Conservation (phyloP, 371 early-diverging fungal genomes). For the Mortierella sp. region DNA sequence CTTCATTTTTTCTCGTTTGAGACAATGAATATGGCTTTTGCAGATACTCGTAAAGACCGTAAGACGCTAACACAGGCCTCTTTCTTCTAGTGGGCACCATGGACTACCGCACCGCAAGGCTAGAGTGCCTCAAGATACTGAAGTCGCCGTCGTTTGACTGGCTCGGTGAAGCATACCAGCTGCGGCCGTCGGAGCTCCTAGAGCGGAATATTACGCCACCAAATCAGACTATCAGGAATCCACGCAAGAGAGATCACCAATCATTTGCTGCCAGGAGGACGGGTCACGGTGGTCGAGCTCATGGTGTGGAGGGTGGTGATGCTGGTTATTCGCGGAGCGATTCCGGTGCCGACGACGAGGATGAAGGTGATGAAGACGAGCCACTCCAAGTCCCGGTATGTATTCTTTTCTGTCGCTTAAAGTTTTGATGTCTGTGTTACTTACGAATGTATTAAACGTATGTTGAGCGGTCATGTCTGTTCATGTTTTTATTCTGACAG, state of each 20-base stretch:
- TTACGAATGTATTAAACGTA: not conserved
- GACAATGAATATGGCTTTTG: not conserved
- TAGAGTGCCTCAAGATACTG: conserved; percentile 20
- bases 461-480: not conserved
- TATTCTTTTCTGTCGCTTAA: not conserved
- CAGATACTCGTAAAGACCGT: no score
- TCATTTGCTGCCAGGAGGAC: not conserved
- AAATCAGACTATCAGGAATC: not conserved
- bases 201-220: not conserved
- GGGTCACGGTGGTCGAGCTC: not conserved
- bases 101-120: conserved; percentile 3
- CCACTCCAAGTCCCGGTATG: not conserved
- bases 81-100: not conserved
- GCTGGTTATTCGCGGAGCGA: not conserved
- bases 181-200: conserved; percentile 1
- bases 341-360: not conserved
- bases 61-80: not conserved
- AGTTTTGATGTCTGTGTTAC: not conserved
- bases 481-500: not conserved
- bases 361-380: not conserved
- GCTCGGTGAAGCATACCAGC: conserved; percentile 20
- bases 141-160: conserved; percentile 23
- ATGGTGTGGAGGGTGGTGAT: not conserved
- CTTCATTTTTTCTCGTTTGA: not conserved
- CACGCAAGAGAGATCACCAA: not conserved